Percentiles rank a stretch among this genome's conserved stretches.
These are phyloP conservation scores for Abrus pulchellus DNA, from an alignment of 306 rosid genomes.

Conservation along the genomic window DNA sequence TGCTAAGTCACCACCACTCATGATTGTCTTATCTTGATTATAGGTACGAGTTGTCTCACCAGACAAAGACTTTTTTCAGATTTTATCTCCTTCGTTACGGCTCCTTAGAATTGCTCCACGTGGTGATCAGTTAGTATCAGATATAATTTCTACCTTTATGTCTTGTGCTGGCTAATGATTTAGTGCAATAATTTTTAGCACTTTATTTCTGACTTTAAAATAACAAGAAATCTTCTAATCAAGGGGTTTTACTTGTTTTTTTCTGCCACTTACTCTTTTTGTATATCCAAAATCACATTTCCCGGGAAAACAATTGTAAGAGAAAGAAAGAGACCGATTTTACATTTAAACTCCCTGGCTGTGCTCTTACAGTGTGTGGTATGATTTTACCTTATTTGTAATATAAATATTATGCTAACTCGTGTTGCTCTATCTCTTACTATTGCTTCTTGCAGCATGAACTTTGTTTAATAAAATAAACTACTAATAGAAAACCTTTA, in stretches of 20 bases:
- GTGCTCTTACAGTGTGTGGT: conserved; percentile 13
- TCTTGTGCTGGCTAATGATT: conserved; percentile 26
- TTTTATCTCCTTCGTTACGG: conserved; percentile 89
- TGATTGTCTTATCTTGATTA: conserved; percentile 48
- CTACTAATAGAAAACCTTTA: conserved; percentile 23
- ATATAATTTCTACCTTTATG: conserved; percentile 35
- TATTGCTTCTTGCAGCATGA: conserved; percentile 36
- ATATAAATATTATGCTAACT: conserved; percentile 28
- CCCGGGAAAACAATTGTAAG: background rate
- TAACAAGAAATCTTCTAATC: conserved; percentile 23
- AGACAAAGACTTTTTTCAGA: conserved; percentile 96
- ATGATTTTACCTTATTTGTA: background rate
- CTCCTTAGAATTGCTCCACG: conserved; percentile 97
- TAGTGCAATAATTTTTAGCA: conserved; percentile 39
- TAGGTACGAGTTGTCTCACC: conserved; percentile 99
- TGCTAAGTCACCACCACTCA: conserved; percentile 37
- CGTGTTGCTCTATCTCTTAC: background rate
- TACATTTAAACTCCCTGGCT: conserved; percentile 14
- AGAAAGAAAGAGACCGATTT: conserved; percentile 1
- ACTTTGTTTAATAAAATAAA: background rate
- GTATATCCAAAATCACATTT: background rate
- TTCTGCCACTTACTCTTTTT: conserved; percentile 1
- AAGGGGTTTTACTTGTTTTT: background rate
- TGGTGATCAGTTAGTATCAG: conserved; percentile 81
- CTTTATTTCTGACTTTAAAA: conserved; percentile 6